phyloP scores from a whole-genome alignment of 768 basidiomycete species.

The Tubosaeta sp. region DNA sequence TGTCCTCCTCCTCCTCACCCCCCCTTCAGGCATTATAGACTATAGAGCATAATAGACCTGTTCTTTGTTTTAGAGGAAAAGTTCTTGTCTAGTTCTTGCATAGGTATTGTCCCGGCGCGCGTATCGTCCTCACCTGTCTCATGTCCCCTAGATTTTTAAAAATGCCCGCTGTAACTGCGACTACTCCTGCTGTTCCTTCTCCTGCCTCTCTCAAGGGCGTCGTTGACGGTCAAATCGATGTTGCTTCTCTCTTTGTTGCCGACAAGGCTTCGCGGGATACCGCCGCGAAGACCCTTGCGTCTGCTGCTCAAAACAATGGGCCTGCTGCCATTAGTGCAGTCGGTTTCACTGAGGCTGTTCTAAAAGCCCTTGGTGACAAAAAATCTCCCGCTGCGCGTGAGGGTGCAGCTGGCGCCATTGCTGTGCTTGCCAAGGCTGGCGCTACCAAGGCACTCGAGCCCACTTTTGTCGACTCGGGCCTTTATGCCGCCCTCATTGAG shows the following conservation, averaged over 20 bases:
- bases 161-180: slow-evolving; percentile 80
- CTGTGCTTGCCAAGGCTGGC: slow-evolving; percentile 61
- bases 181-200: slow-evolving; percentile 51
- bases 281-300: slow-evolving; percentile 65
- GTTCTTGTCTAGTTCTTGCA: slow-evolving; percentile 31
- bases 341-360: slow-evolving; percentile 65
- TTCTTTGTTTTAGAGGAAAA: slow-evolving; percentile 48
- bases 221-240: slow-evolving; percentile 62
- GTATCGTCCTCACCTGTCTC: background rate
- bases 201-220: slow-evolving; percentile 73
- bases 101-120: slow-evolving; percentile 36
- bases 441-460: slow-evolving; percentile 84
- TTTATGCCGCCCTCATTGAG: slow-evolving; percentile 85
- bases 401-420: slow-evolving; percentile 74
- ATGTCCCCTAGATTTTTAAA: slow-evolving; percentile 46
- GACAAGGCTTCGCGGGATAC: slow-evolving; percentile 80
- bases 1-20: background rate
- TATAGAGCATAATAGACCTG: slow-evolving; percentile 54
- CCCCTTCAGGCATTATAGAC: slow-evolving; percentile 35
- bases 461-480: slow-evolving; percentile 78
- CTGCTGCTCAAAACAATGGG: slow-evolving; percentile 79
- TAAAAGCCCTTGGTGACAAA: slow-evolving; percentile 92
- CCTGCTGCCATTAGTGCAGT: slow-evolving; percentile 67
- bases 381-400: slow-evolving; percentile 90
- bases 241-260: slow-evolving; percentile 72